Conservation (phyloP, 2,329 filamentous ascomycete genomes). For the Proliferodiscus dingleyae region DNA sequence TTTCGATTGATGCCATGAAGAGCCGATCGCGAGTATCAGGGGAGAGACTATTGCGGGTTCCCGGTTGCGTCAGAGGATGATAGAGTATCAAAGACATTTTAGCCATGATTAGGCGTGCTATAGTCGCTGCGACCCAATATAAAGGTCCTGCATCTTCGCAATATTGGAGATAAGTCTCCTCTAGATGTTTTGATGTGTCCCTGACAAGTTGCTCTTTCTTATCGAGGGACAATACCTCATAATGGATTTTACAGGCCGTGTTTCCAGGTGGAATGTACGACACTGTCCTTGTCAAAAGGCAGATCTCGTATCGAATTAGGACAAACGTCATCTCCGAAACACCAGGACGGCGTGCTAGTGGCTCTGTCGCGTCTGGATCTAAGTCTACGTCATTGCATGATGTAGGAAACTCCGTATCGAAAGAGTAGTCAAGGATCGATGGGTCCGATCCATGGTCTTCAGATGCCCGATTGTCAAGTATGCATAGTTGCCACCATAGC, state of each 20-base stretch:
- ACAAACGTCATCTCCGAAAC: constrained; percentile 37
- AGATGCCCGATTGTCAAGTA: constrained; percentile 55
- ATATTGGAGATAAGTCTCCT: constrained; percentile 30
- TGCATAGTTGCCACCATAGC: constrained; percentile 56
- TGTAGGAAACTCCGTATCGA: constrained; percentile 50
- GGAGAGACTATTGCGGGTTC: constrained; percentile 28
- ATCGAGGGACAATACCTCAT: constrained; percentile 20
- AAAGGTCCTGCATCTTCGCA: constrained; percentile 38
- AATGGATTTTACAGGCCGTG: constrained; percentile 4
- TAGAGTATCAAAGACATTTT: constrained; percentile 37
- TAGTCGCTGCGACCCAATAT: constrained; percentile 47
- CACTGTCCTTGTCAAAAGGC: constrained; percentile 20
- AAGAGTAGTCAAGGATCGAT: constrained; percentile 51
- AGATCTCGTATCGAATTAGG: constrained; percentile 34
- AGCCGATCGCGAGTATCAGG: constrained; percentile 34
- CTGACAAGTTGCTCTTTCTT: constrained; percentile 30
- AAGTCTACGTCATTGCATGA: constrained; percentile 48
- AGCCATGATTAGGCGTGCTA: constrained; percentile 35
- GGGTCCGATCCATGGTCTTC: constrained; percentile 61
- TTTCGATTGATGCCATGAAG: constrained; percentile 36
- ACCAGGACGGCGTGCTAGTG: constrained; percentile 24
- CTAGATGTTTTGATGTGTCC: constrained; percentile 27
- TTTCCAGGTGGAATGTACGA: constrained; percentile 24
- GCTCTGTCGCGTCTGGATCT: constrained; percentile 29
- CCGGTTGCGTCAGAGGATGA: constrained; percentile 29